Percentiles rank a stretch among this genome's conserved stretches.
phyloP scores from a whole-genome alignment of 352 stramenopile genomes.

The Pythium pectinolyticum region DNA sequence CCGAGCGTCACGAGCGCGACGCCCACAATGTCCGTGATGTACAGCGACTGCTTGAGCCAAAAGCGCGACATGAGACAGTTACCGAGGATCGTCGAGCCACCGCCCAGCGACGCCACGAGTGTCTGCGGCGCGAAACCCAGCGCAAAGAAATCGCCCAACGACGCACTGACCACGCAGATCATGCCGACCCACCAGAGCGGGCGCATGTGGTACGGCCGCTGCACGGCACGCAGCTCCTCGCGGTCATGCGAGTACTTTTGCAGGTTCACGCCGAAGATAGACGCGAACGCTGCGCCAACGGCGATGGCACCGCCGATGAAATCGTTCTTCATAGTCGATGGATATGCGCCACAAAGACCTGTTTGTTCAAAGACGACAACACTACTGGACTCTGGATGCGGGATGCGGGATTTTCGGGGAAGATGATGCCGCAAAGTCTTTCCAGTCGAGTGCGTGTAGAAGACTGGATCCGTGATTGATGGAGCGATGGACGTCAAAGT shows the following conservation, averaged over 20 bases:
- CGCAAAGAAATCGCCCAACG: slow-evolving; percentile 83
- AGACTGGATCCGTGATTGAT: too few species aligned
- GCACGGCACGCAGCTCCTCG: slow-evolving; percentile 68
- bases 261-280: slow-evolving; percentile 90
- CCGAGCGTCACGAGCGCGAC: slow-evolving; percentile 75
- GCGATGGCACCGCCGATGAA: slow-evolving; percentile 79
- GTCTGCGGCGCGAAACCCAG: slow-evolving; percentile 87
- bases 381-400: too few species aligned
- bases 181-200: slow-evolving; percentile 90
- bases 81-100: slow-evolving; percentile 80
- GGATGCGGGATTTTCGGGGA: too few species aligned
- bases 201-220: slow-evolving; percentile 75
- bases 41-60: slow-evolving; percentile 85
- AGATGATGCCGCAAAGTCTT: too few species aligned
- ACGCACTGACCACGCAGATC: slow-evolving; percentile 79
- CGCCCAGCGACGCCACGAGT: slow-evolving; percentile 78
- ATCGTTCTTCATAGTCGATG: slow-evolving; percentile 58
- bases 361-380: too few species aligned
- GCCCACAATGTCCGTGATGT: slow-evolving; percentile 80
- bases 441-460: too few species aligned
- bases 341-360: too few species aligned
- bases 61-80: slow-evolving; percentile 87
- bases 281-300: slow-evolving; percentile 70
- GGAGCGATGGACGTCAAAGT: too few species aligned
- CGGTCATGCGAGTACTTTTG: slow-evolving; percentile 91